These are phyloP conservation scores for Aspergillus amoenus DNA, from an alignment of 2,329 filamentous ascomycete species.

Conservation along the genomic window DNA sequence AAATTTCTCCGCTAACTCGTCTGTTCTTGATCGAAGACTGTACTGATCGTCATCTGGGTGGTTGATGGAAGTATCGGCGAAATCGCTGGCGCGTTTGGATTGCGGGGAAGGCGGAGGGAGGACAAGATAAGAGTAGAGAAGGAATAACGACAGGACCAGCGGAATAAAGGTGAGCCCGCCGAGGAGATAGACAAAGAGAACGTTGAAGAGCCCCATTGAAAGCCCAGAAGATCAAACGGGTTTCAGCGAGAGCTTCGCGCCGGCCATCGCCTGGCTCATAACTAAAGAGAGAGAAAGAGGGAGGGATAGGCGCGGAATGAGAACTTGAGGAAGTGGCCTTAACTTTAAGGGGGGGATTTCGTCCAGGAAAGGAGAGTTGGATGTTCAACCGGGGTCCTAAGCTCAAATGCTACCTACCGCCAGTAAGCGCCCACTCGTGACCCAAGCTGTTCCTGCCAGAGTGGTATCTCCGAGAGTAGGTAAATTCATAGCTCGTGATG, in stretches of 20 bases:
- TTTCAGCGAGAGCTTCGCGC: slow-evolving; percentile 34
- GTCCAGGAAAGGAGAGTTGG: too few species aligned
- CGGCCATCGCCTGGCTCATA: slow-evolving; percentile 17
- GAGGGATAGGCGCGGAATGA: neutral
- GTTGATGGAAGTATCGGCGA: slow-evolving; percentile 36
- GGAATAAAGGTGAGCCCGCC: slow-evolving; percentile 88
- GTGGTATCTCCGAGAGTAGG: too few species aligned
- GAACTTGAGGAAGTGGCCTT: neutral
- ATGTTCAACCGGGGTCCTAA: too few species aligned
- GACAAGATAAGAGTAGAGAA: slow-evolving; percentile 68
- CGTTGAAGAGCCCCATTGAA: slow-evolving; percentile 50
- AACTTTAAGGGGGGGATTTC: neutral
- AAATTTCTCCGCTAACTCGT: slow-evolving; percentile 60
- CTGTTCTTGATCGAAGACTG: slow-evolving; percentile 62
- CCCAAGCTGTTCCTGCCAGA: neutral
- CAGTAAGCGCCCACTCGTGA: neutral
- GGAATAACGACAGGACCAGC: slow-evolving; percentile 60
- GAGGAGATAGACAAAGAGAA: slow-evolving; percentile 75
- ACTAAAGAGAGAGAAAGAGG: slow-evolving; percentile 10
- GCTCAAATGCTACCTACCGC: too few species aligned
- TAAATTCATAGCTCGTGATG: too few species aligned
- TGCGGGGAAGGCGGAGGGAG: slow-evolving; percentile 51
- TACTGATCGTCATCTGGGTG: slow-evolving; percentile 65
- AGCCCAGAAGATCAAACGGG: slow-evolving; percentile 29
- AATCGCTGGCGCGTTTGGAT: slow-evolving; percentile 35